phyloP scores from a whole-genome alignment of 2,329 filamentous ascomycete genomes.

The Aspergillus aculeatinus region DNA sequence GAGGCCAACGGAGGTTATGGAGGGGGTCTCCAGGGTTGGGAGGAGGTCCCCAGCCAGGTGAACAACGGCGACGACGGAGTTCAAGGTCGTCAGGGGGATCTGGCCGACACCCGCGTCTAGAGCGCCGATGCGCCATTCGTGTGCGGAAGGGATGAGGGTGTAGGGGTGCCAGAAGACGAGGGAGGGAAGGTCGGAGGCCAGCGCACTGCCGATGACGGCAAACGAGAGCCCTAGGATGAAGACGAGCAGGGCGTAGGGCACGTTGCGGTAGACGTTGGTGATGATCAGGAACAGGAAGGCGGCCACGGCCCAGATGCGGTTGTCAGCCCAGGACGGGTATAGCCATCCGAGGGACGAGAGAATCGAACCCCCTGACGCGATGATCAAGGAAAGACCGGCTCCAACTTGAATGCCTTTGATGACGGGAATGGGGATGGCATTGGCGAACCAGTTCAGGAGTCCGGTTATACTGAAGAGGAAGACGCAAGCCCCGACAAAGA shows the following conservation, averaged over 20 bases:
- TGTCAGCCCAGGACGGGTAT: conserved; percentile 67
- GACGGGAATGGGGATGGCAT: conserved; percentile 77
- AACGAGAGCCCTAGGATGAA: conserved; percentile 69
- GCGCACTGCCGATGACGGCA: conserved; percentile 50
- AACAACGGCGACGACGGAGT: conserved; percentile 85
- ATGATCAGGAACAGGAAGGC: conserved; percentile 70
- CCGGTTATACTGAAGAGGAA: conserved; percentile 77
- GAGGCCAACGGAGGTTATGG: conserved; percentile 73
- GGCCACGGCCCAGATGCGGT: conserved; percentile 71
- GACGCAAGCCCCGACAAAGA: conserved; percentile 72
- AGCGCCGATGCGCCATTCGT: conserved; percentile 54
- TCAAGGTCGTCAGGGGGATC: conserved; percentile 85
- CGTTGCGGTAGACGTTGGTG: conserved; percentile 62
- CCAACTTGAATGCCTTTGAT: conserved; percentile 95
- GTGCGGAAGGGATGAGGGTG: conserved; percentile 46
- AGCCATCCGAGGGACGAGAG: conserved; percentile 69
- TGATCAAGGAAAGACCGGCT: conserved; percentile 77
- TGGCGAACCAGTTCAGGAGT: conserved; percentile 69
- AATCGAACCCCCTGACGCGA: conserved; percentile 71
- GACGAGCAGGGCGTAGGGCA: conserved; percentile 76
- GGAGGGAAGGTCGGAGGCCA: conserved; percentile 46
- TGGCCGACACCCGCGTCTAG: conserved; percentile 76
- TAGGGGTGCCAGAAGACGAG: conserved; percentile 63
- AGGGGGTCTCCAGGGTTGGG: conserved; percentile 65
- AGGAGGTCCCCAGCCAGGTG: conserved; percentile 77